These are phyloP conservation scores for Brasilioporus rufonigricans DNA, from an alignment of 768 basidiomycete genomes.

Conservation along the genomic window DNA sequence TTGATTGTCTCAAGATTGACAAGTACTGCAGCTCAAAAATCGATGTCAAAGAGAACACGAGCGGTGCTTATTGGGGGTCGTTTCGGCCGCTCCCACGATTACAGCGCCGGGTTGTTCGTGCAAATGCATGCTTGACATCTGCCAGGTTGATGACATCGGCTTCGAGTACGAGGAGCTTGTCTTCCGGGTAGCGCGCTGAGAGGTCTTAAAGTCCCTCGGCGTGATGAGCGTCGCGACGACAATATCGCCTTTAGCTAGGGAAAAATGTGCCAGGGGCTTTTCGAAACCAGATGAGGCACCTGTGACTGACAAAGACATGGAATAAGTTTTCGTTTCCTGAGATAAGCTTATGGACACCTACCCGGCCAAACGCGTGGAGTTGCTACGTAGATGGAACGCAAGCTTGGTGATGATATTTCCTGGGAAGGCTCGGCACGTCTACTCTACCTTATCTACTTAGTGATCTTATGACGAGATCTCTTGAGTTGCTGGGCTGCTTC, in stretches of 20 bases:
- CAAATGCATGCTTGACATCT: slow-evolving; percentile 12
- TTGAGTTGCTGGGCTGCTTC: too few relatives aligned
- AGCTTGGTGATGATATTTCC: not conserved
- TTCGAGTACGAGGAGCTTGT: slow-evolving; percentile 13
- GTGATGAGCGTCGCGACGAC: slow-evolving; percentile 43
- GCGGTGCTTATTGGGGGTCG: slow-evolving; percentile 9
- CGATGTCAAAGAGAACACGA: slow-evolving; percentile 25
- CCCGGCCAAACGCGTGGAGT: slow-evolving; percentile 6
- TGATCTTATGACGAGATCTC: too few relatives aligned
- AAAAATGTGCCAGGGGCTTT: slow-evolving; percentile 27
- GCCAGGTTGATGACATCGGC: slow-evolving; percentile 13
- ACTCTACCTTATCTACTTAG: not conserved
- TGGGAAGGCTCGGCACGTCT: not conserved
- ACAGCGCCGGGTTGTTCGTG: slow-evolving; percentile 1
- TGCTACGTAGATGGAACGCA: not conserved
- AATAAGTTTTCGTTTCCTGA: not conserved
- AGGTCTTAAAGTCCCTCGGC: slow-evolving; percentile 20
- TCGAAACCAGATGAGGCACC: slow-evolving; percentile 42
- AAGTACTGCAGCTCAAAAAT: slow-evolving; percentile 28
- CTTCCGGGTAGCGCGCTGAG: not conserved
- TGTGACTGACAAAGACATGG: slow-evolving; percentile 32
- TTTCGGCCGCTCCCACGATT: slow-evolving; percentile 12
- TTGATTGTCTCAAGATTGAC: slow-evolving; percentile 20
- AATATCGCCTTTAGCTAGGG: slow-evolving; percentile 35
- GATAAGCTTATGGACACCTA: not conserved